A percentile compares a stretch with the other conserved stretches of the same genome.
Evolutionary conservation across 495 filamentous ascomycete genomes (phyloP).

Genomic region (Xeromyces bisporus): DNA sequence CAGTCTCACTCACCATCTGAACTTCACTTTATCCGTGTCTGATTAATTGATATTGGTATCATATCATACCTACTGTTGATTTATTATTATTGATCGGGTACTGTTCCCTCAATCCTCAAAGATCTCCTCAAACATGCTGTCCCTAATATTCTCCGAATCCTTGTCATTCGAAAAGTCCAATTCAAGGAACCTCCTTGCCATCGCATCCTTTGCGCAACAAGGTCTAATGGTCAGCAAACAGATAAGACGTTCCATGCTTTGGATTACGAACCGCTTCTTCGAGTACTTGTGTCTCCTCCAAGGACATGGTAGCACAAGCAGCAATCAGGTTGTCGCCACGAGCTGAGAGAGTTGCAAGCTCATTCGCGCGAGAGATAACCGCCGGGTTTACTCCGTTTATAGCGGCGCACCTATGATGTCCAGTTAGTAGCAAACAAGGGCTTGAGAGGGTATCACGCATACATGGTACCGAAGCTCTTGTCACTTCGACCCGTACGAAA

Average conservation of each 20-base stretch:
- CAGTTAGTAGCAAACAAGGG: neutral
- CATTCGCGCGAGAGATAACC: conserved; percentile 61
- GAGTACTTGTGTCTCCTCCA: conserved; percentile 41
- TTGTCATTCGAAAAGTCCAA: conserved; percentile 10
- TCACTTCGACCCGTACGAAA: conserved; percentile 49
- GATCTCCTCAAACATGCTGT: conserved; percentile 10
- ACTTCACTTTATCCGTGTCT: no score
- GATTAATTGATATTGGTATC: neutral
- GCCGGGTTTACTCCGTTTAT: conserved; percentile 63
- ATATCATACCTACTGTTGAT: neutral
- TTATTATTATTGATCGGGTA: neutral
- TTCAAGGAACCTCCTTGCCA: conserved; percentile 20
- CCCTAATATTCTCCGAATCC: conserved; percentile 3
- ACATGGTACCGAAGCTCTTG: conserved; percentile 70
- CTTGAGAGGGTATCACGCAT: conserved; percentile 4
- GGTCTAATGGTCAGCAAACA: no score
- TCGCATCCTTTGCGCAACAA: conserved; percentile 10
- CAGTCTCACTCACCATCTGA: no score
- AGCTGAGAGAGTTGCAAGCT: conserved; percentile 49
- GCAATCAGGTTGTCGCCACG: conserved; percentile 61
- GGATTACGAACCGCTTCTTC: conserved; percentile 36
- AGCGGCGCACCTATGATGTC: conserved; percentile 43
- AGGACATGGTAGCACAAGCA: conserved; percentile 46
- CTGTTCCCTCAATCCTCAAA: conserved; percentile 5
- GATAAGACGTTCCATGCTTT: no score